Evolutionary conservation across 441 rosid species (phyloP).

Genomic region (Gossypium gossypioides): DNA sequence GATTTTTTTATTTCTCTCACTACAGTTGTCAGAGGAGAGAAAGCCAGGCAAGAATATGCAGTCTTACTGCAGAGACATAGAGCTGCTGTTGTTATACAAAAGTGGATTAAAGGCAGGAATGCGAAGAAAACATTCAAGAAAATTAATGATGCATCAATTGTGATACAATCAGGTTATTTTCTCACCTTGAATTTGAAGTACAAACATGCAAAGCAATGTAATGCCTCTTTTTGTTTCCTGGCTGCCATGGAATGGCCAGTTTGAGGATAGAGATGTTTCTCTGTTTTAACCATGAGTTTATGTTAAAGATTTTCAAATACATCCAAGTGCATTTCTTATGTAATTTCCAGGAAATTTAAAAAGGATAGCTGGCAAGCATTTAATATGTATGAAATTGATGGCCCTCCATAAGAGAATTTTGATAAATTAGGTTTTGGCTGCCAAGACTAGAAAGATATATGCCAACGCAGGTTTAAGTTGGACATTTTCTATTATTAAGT

Average conservation of each 20-base stretch:
- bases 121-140: constrained; percentile 39
- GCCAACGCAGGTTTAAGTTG: neutral
- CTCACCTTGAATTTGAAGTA: neutral
- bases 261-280: neutral
- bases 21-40: constrained; percentile 76
- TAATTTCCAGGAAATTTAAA: neutral
- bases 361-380: neutral
- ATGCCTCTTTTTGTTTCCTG: constrained; percentile 9
- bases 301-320: neutral
- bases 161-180: constrained; percentile 44
- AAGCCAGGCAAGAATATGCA: constrained; percentile 53
- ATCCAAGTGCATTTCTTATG: neutral
- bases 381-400: neutral
- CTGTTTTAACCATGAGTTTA: neutral
- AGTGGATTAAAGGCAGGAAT: constrained; percentile 43
- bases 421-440: neutral
- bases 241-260: neutral
- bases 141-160: constrained; percentile 44
- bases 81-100: constrained; percentile 81
- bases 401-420: neutral
- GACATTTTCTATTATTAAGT: neutral
- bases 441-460: neutral
- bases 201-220: neutral
- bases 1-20: constrained; percentile 15
- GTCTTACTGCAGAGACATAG: constrained; percentile 52